Evolutionary conservation across 2,329 filamentous ascomycete genomes (phyloP).

Genomic region (Curvularia sp.): DNA sequence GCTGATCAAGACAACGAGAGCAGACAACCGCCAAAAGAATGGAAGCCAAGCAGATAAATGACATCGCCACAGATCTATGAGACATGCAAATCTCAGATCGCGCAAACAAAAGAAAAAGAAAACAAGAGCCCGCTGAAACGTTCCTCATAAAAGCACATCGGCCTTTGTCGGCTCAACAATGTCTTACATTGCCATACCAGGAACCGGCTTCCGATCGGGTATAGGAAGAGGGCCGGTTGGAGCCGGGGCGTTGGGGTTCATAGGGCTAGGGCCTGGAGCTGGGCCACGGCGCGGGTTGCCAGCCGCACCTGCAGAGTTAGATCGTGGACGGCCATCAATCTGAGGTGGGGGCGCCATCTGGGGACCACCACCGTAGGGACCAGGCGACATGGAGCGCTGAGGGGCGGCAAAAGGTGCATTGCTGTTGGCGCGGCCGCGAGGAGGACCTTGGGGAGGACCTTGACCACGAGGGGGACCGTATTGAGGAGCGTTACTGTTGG

Average conservation of each 20-base stretch:
- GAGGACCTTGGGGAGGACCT: constrained; percentile 31
- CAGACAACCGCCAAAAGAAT: not conserved
- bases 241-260: constrained; percentile 40
- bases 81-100: constrained; percentile 2
- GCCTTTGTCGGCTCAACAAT: constrained; percentile 2
- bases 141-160: constrained; percentile 34
- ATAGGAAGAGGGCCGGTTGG: constrained; percentile 28
- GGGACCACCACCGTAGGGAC: constrained; percentile 48
- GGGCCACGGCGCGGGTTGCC: constrained; percentile 36
- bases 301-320: constrained; percentile 48
- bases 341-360: constrained; percentile 42
- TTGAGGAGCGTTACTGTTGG: constrained; percentile 1
- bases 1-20: not conserved
- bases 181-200: constrained; percentile 53
- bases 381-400: constrained; percentile 50
- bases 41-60: constrained; percentile 20
- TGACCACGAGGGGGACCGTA: constrained; percentile 32
- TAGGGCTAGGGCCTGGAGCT: constrained; percentile 47
- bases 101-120: constrained; percentile 16
- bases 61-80: constrained; percentile 19
- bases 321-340: constrained; percentile 44
- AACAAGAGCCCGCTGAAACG: constrained; percentile 26
- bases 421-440: constrained; percentile 47
- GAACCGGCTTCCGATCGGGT: constrained; percentile 56
- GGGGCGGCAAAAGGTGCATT: constrained; percentile 47